Percentiles rank a stretch among this genome's conserved stretches.
These are phyloP conservation scores for Onygenales sp. DNA, from an alignment of 2,329 filamentous ascomycete species.

Conservation along the genomic window DNA sequence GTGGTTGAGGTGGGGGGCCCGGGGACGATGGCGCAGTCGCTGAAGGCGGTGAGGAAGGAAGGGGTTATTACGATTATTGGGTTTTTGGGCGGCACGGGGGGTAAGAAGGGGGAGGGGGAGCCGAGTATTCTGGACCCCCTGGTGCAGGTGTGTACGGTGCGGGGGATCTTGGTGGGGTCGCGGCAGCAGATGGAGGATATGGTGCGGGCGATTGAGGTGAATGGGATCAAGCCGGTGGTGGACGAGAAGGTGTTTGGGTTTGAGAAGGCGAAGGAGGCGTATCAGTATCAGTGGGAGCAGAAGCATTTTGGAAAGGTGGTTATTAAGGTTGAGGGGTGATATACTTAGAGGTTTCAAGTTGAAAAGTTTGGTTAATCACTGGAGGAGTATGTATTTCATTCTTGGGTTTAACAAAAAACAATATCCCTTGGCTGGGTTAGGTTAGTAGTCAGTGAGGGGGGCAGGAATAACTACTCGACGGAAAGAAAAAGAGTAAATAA, in stretches of 20 bases:
- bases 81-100: constrained; percentile 43
- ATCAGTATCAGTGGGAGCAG: constrained; percentile 42
- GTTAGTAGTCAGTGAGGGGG: too few species aligned
- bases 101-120: constrained; percentile 28
- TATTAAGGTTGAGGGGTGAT: constrained; percentile 26
- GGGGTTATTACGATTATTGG: constrained; percentile 49
- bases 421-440: too few species aligned
- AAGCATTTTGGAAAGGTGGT: constrained; percentile 49
- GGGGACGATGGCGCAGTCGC: constrained; percentile 48
- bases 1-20: constrained; percentile 59
- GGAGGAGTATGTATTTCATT: not conserved
- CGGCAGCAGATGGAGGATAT: constrained; percentile 50
- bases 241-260: constrained; percentile 49
- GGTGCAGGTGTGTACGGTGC: constrained; percentile 43
- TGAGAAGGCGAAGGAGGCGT: constrained; percentile 44
- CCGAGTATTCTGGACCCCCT: constrained; percentile 45
- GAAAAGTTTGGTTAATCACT: not conserved
- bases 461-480: too few species aligned
- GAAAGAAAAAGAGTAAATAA: too few species aligned
- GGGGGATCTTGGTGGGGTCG: constrained; percentile 49
- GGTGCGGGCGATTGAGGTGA: constrained; percentile 49
- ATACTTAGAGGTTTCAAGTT: not conserved
- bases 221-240: constrained; percentile 50
- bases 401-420: too few species aligned
- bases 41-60: constrained; percentile 46